phyloP scores from a whole-genome alignment of 1,284 basidiomycete genomes.

The Cryptococcus sp. region DNA sequence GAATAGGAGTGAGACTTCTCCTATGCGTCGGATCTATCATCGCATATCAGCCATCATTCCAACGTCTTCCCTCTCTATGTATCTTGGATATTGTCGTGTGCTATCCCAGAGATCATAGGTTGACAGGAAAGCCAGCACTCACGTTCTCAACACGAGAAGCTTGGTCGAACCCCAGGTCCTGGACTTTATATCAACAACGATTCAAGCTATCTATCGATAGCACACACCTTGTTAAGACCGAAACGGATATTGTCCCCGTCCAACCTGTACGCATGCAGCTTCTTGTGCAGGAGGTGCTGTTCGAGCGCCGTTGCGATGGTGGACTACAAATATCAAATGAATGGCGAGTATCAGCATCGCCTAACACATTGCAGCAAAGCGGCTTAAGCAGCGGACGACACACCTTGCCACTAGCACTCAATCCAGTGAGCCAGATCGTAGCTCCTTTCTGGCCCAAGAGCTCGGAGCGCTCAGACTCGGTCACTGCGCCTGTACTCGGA shows the following conservation, averaged over 20 bases:
- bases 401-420: slow-evolving; percentile 87
- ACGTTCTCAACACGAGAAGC: slow-evolving; percentile 90
- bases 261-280: slow-evolving; percentile 84
- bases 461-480: slow-evolving; percentile 64
- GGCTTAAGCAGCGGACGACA: slow-evolving; percentile 18
- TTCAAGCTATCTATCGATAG: not conserved
- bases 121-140: slow-evolving; percentile 15
- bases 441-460: slow-evolving; percentile 77
- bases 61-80: too few species aligned
- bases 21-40: slow-evolving; percentile 78
- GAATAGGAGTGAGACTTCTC: slow-evolving; percentile 95
- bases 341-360: not conserved
- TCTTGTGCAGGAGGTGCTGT: slow-evolving; percentile 86
- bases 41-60: not conserved
- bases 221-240: slow-evolving; percentile 80
- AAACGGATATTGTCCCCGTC: slow-evolving; percentile 98
- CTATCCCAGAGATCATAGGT: too few species aligned
- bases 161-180: slow-evolving; percentile 93
- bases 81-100: too few species aligned
- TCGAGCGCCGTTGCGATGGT: slow-evolving; percentile 97
- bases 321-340: slow-evolving; percentile 70
- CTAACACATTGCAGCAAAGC: not conserved
- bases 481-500: slow-evolving; percentile 66
- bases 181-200: not conserved
- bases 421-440: slow-evolving; percentile 94